Percentiles rank a stretch among this genome's conserved stretches.
phyloP scores from a whole-genome alignment of 2,329 filamentous ascomycete species.

The Penicillium sp. region DNA sequence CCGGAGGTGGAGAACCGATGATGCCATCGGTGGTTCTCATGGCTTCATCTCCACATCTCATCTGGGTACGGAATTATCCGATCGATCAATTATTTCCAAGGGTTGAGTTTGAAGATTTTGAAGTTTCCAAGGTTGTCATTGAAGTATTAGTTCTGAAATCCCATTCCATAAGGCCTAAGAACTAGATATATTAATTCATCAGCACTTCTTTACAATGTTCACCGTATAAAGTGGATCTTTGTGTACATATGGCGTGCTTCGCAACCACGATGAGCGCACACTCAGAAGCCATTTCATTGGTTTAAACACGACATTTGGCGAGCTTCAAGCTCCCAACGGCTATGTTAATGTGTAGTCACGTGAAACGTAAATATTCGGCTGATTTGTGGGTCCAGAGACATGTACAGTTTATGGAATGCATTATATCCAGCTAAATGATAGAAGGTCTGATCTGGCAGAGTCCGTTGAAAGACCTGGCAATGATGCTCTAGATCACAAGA shows the following conservation, averaged over 20 bases:
- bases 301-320: neutral
- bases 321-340: neutral
- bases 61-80: neutral
- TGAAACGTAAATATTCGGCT: no score
- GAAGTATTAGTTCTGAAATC: neutral
- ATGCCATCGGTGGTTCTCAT: conserved; percentile 4
- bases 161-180: neutral
- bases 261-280: conserved; percentile 17
- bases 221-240: neutral
- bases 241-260: conserved; percentile 18
- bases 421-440: no score
- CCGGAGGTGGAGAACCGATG: neutral
- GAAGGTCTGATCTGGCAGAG: no score
- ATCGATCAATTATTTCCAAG: neutral
- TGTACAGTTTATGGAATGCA: no score
- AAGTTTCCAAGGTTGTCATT: neutral
- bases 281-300: neutral
- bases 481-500: no score
- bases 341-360: no score
- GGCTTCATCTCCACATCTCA: neutral
- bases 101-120: neutral
- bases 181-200: neutral
- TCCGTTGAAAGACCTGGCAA: no score
- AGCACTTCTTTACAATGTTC: neutral
- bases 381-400: no score